phyloP scores from a whole-genome alignment of 768 basidiomycete genomes.

The Zangia roseola region DNA sequence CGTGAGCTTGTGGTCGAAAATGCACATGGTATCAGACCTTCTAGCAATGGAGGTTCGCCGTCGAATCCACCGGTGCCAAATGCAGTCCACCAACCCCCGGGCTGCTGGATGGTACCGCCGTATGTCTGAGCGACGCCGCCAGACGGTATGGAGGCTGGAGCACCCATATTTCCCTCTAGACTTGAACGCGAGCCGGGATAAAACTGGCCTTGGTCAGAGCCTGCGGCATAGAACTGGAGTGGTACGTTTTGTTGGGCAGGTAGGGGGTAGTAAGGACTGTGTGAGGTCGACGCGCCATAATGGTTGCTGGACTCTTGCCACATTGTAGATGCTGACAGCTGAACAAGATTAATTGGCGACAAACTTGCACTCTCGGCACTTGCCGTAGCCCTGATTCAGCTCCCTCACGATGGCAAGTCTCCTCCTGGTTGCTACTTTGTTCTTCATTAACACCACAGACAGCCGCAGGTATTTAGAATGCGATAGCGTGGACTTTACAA shows the following conservation, averaged over 20 bases:
- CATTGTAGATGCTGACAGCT: no score
- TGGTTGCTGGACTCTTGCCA: constrained; percentile 69
- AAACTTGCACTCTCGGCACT: constrained; percentile 27
- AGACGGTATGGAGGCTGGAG: constrained; percentile 52
- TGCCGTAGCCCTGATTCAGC: constrained; percentile 16
- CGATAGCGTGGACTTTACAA: background rate
- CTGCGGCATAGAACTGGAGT: constrained; percentile 78
- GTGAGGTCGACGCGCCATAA: constrained; percentile 61
- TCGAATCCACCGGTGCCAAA: constrained; percentile 95
- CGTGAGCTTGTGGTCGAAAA: background rate
- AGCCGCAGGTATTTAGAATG: constrained; percentile 62
- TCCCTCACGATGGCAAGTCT: constrained; percentile 28
- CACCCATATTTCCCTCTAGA: constrained; percentile 65
- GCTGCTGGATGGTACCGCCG: constrained; percentile 70
- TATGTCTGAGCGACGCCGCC: constrained; percentile 49
- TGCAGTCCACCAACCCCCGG: constrained; percentile 90
- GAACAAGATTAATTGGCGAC: no score
- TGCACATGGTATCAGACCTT: constrained; percentile 55
- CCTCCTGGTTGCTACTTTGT: background rate
- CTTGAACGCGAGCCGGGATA: constrained; percentile 75
- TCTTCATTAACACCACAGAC: constrained; percentile 15
- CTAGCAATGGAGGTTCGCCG: constrained; percentile 91
- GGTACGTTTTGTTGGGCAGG: constrained; percentile 52
- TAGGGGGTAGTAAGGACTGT: constrained; percentile 53
- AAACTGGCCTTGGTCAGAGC: constrained; percentile 54